phyloP scores from a whole-genome alignment of 164 flowering plant species.

The Hamamelis virginiana region DNA sequence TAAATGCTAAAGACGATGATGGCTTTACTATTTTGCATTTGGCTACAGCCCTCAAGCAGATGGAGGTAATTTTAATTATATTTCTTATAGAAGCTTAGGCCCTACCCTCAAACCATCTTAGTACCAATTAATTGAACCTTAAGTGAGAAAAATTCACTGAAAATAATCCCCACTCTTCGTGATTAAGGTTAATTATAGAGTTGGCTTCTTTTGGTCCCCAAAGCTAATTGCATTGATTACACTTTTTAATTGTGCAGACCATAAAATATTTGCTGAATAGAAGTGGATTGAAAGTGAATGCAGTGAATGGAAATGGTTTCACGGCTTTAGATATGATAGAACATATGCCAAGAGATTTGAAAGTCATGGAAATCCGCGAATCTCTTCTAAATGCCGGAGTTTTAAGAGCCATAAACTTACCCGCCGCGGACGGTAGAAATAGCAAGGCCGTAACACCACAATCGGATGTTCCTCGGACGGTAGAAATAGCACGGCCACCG shows the following conservation, averaged over 20 bases:
- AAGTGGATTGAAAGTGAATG: not conserved
- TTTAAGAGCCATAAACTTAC: not conserved
- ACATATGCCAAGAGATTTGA: not conserved
- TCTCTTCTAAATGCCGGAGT: not conserved
- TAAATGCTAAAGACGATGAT: not conserved
- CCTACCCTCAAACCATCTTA: too few species aligned
- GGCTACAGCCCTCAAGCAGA: not conserved
- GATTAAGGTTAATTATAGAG: too few species aligned
- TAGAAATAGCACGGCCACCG: too few species aligned
- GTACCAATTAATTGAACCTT: too few species aligned
- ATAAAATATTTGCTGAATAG: not conserved
- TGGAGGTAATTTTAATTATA: not conserved
- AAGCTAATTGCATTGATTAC: not conserved
- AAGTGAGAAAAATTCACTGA: too few species aligned
- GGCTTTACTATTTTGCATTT: not conserved
- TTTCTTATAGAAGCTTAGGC: too few species aligned
- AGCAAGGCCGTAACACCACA: too few species aligned
- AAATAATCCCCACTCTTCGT: too few species aligned
- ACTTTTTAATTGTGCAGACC: not conserved
- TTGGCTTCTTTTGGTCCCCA: too few species aligned
- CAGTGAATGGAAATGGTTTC: not conserved
- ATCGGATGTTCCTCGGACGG: too few species aligned
- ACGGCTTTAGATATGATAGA: conserved; percentile 8
- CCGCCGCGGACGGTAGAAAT: too few species aligned
- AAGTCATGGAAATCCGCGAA: not conserved